These are phyloP conservation scores for Obba rivulosa DNA, from an alignment of 768 basidiomycete genomes.

Conservation along the genomic window DNA sequence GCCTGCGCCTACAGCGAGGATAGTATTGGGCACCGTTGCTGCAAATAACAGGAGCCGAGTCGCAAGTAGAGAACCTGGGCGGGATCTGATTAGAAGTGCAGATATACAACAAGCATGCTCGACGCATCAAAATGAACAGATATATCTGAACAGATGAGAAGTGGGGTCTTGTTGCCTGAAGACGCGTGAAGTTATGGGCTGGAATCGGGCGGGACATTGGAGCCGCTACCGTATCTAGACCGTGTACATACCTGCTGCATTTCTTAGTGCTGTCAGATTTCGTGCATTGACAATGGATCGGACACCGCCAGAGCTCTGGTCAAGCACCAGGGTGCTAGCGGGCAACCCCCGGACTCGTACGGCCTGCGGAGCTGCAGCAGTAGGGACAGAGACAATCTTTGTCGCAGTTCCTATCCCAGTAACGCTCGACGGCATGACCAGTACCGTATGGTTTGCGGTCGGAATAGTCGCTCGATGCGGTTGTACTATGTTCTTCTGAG, in stretches of 20 bases:
- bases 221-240: too few relatives aligned
- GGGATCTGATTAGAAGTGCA: not conserved
- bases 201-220: too few relatives aligned
- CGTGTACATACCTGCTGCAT: constrained; percentile 71
- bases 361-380: constrained; percentile 27
- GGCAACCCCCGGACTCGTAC: constrained; percentile 51
- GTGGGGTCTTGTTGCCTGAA: too few relatives aligned
- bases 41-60: constrained; percentile 45
- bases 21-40: constrained; percentile 26
- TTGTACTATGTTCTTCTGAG: constrained; percentile 9
- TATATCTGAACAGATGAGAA: too few relatives aligned
- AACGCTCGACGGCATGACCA: constrained; percentile 84
- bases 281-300: constrained; percentile 77
- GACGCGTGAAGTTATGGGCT: too few relatives aligned
- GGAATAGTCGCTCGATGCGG: constrained; percentile 61
- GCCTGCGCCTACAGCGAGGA: constrained; percentile 72
- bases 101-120: too few relatives aligned
- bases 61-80: constrained; percentile 63
- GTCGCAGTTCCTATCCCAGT: constrained; percentile 49
- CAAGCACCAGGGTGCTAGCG: constrained; percentile 69
- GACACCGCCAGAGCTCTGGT: constrained; percentile 63
- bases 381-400: constrained; percentile 80
- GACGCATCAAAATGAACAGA: too few relatives aligned
- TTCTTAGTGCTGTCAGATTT: constrained; percentile 72
- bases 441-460: constrained; percentile 48